phyloP scores from a whole-genome alignment of 352 stramenopile species.

The Pythium periplocum region DNA sequence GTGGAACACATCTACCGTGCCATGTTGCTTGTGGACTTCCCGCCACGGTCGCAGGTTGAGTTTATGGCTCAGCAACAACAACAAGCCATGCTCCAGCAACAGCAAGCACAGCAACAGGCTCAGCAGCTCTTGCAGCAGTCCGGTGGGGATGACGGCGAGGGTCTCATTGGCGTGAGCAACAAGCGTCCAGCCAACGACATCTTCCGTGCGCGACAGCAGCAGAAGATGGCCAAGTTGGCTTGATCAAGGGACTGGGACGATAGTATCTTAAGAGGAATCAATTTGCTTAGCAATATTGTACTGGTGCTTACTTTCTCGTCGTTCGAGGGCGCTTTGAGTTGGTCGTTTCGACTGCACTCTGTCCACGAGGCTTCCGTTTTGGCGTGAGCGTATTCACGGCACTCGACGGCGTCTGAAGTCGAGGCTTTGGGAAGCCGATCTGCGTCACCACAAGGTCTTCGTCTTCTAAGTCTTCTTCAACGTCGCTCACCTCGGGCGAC shows the following conservation, averaged over 20 bases:
- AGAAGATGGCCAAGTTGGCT: slow-evolving; percentile 76
- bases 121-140: slow-evolving; percentile 41
- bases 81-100: slow-evolving; percentile 16
- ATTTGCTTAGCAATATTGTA: too few species aligned
- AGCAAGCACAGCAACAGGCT: slow-evolving; percentile 40
- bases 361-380: slow-evolving; percentile 21
- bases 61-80: slow-evolving; percentile 60
- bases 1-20: slow-evolving; percentile 83
- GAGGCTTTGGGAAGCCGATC: too few species aligned
- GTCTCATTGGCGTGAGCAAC: slow-evolving; percentile 48
- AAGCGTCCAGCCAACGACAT: slow-evolving; percentile 84
- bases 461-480: slow-evolving; percentile 17
- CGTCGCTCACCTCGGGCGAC: slow-evolving; percentile 6
- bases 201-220: slow-evolving; percentile 81
- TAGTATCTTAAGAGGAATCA: slow-evolving; percentile 4
- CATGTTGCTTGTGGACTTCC: slow-evolving; percentile 81
- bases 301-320: too few species aligned
- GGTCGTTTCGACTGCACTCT: too few species aligned
- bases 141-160: slow-evolving; percentile 24
- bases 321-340: too few species aligned
- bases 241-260: slow-evolving; percentile 18
- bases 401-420: too few species aligned
- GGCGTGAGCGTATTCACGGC: slow-evolving; percentile 10
- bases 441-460: background rate
- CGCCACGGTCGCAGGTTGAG: slow-evolving; percentile 63